These are phyloP conservation scores for Houttuynia cordata DNA, from an alignment of 164 flowering plant species.

Conservation along the genomic window DNA sequence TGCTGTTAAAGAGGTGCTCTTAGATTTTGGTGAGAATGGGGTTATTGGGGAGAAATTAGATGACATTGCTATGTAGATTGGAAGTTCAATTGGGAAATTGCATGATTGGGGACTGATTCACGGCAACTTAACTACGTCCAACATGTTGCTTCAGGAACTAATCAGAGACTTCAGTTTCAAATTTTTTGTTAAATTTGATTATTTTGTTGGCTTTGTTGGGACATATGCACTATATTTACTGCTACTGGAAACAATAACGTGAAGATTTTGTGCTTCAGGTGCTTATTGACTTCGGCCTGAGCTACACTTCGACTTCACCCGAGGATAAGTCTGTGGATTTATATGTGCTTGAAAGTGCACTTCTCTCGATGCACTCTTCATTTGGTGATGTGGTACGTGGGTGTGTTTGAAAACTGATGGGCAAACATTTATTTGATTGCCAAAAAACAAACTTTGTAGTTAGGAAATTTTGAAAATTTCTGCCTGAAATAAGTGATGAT, in stretches of 20 bases:
- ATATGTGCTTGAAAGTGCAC: constrained; percentile 89
- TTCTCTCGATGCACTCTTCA: constrained; percentile 94
- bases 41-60: constrained; percentile 46
- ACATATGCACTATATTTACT: not conserved
- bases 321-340: constrained; percentile 98
- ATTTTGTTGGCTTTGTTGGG: not conserved
- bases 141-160: constrained; percentile 65
- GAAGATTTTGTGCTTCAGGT: constrained; percentile 32
- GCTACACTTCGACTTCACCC: constrained; percentile 84
- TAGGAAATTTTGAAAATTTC: no score
- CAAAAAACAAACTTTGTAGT: no score
- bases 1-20: constrained; percentile 77
- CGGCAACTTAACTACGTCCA: constrained; percentile 96
- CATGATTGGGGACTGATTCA: constrained; percentile 96
- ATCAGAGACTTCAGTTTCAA: constrained; percentile 25
- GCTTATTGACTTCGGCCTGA: constrained; percentile 93
- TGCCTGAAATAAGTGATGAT: not conserved
- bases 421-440: no score
- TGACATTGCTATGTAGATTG: constrained; percentile 74
- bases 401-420: not conserved
- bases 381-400: constrained; percentile 80
- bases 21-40: constrained; percentile 59
- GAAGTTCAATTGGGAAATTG: constrained; percentile 71
- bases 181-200: not conserved
- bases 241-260: not conserved